A percentile compares a stretch with the other conserved stretches of the same genome.
phyloP scores from a whole-genome alignment of 352 stramenopile species.

The Phytophthora multivora region DNA sequence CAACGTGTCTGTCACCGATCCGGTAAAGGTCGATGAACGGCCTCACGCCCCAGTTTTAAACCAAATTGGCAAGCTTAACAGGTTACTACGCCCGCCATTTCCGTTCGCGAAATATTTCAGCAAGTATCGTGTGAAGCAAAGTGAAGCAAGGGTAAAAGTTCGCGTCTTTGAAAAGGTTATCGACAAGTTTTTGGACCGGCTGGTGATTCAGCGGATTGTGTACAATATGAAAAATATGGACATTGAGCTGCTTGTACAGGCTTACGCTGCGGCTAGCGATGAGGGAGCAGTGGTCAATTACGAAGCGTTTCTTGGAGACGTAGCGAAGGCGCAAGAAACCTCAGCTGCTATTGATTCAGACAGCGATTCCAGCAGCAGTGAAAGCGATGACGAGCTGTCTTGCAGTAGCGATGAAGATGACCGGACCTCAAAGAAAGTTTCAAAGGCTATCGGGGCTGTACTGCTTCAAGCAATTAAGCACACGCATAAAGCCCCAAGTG shows the following conservation, averaged over 20 bases:
- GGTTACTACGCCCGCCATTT: constrained; percentile 52
- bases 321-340: constrained; percentile 43
- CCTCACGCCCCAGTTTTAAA: constrained; percentile 30
- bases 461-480: constrained; percentile 46
- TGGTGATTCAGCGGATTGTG: constrained; percentile 53
- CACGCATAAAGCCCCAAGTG: constrained; percentile 34
- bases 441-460: constrained; percentile 28
- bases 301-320: constrained; percentile 53
- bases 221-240: constrained; percentile 80
- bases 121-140: constrained; percentile 58
- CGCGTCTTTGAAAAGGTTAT: constrained; percentile 76
- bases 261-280: constrained; percentile 32
- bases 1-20: constrained; percentile 1
- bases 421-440: constrained; percentile 22
- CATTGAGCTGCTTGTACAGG: constrained; percentile 41
- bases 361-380: constrained; percentile 34
- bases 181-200: constrained; percentile 72
- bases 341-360: constrained; percentile 6
- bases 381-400: constrained; percentile 39
- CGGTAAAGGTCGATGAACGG: constrained; percentile 11
- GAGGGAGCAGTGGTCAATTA: constrained; percentile 48
- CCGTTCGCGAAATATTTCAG: constrained; percentile 80
- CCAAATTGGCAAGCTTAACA: constrained; percentile 53
- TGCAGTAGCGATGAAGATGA: constrained; percentile 51
- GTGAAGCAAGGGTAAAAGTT: constrained; percentile 50